A percentile compares a stretch with the other conserved stretches of the same genome.
These are phyloP conservation scores for Trichosporon ovoides DNA, from an alignment of 1,284 basidiomycete species.

Conservation along the genomic window DNA sequence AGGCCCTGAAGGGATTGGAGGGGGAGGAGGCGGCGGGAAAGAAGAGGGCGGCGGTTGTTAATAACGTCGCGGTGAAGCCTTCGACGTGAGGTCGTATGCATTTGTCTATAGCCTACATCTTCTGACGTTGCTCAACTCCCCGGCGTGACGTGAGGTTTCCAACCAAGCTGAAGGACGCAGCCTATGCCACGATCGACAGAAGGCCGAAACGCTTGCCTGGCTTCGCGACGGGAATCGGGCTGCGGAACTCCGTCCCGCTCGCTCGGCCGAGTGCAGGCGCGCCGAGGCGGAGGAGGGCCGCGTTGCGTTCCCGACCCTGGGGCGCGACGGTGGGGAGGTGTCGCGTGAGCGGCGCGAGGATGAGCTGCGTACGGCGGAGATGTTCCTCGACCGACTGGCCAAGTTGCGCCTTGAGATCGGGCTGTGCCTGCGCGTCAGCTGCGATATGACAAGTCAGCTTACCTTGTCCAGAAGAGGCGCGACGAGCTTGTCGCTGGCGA, in stretches of 20 bases:
- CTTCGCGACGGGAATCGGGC: slow-evolving; percentile 43
- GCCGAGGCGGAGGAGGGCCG: slow-evolving; percentile 38
- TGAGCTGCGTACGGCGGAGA: slow-evolving; percentile 36
- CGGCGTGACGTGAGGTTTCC: no score
- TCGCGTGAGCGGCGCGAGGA: slow-evolving; percentile 29
- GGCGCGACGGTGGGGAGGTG: slow-evolving; percentile 24
- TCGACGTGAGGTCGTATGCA: slow-evolving; percentile 50
- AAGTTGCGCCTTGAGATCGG: slow-evolving; percentile 10
- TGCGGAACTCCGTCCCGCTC: slow-evolving; percentile 37
- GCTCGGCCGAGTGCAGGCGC: slow-evolving; percentile 21
- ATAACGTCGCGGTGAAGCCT: slow-evolving; percentile 73
- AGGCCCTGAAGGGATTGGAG: slow-evolving; percentile 43
- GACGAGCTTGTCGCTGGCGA: slow-evolving; percentile 19
- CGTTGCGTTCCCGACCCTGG: slow-evolving; percentile 22
- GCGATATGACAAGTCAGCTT: not conserved
- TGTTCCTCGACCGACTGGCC: slow-evolving; percentile 26
- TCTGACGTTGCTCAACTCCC: no score
- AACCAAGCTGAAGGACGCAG: no score
- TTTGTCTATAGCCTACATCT: no score
- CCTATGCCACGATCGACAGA: slow-evolving; percentile 36
- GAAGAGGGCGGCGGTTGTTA: slow-evolving; percentile 63
- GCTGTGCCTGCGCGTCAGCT: slow-evolving; percentile 10
- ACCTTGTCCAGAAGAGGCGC: slow-evolving; percentile 24
- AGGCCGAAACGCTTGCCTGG: slow-evolving; percentile 46
- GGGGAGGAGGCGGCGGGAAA: slow-evolving; percentile 43